phyloP scores from a whole-genome alignment of 1,284 basidiomycete species.

The Trametes pubescens region DNA sequence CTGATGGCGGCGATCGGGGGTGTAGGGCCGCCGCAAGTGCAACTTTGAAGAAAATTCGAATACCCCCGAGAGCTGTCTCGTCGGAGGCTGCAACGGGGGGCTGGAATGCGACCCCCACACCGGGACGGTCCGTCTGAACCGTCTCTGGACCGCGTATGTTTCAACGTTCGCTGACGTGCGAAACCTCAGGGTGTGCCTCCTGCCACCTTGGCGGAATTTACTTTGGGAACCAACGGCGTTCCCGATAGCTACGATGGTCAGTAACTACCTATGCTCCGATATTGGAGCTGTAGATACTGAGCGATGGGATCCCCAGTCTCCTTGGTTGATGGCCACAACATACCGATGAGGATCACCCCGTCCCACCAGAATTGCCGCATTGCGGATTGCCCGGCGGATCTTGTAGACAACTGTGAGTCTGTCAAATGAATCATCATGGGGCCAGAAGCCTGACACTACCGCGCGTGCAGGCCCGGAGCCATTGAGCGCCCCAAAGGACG shows the following conservation, averaged over 20 bases:
- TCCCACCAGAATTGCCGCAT: constrained; percentile 49
- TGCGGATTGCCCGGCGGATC: constrained; percentile 52
- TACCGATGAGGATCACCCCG: constrained; percentile 52
- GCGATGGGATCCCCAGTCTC: constrained; percentile 38
- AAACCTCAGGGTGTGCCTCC: constrained; percentile 47
- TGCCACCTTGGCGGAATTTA: constrained; percentile 55
- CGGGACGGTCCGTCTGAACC: constrained; percentile 40
- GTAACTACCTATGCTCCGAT: not conserved
- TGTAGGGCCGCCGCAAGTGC: constrained; percentile 52
- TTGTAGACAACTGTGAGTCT: constrained; percentile 48
- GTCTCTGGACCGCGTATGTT: not conserved
- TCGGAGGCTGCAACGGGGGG: constrained; percentile 58
- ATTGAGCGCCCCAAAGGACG: constrained; percentile 48
- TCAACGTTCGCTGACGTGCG: not conserved
- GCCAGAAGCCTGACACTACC: not conserved
- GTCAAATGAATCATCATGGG: not conserved
- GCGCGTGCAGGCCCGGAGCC: constrained; percentile 43
- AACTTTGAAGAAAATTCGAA: constrained; percentile 48
- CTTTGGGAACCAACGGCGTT: constrained; percentile 38
- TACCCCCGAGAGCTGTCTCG: constrained; percentile 51
- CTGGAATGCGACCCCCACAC: constrained; percentile 50
- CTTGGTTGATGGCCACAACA: constrained; percentile 52
- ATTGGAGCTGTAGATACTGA: not conserved
- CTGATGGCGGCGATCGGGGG: not conserved
- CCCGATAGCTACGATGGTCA: constrained; percentile 53